Evolutionary conservation across 805 yeast species (phyloP), one percentile per base, ranked within the genome.

Genomic region (Barnettozyma siamensis): DNA sequence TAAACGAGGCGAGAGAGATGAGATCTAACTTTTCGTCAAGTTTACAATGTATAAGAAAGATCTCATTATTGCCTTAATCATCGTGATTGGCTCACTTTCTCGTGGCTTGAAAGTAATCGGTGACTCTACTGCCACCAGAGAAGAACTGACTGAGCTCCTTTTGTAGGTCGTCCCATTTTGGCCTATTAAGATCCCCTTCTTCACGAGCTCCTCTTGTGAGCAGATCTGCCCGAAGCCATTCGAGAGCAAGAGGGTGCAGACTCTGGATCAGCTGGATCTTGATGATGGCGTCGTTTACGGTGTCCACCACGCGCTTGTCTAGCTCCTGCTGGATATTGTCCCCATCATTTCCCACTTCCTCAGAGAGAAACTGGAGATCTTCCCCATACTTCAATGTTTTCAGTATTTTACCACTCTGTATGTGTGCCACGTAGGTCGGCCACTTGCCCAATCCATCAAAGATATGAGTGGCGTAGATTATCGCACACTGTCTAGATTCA

Each of bases 401-500:
- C 9, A 69, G 49, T 8, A 77, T 70, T 19, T 62, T 58, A 2
- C 98, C 97, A 40, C 76, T 73, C 51, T 75, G 78, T 48, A 93
- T 66, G 61, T 93, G 99, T 12, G 81, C 70, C 8, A 93, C 68
- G 40, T 83, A 70, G 30, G 94, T 84, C 23, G 97, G 95, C 96
- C 98, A 93, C 35, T 72, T 70, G 12, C 87, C 88, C 43, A 93
- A 72, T 0, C 99, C 99, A 55, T 93, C 99, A 61, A 93, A 93
- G 36, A 93, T 93, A 57, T 93, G 99, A 0, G 99, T 93, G 3
- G 98, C 93, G 58, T 93, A 93, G 4, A 91, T 79, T 29, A 93
- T 86, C 36, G 88, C 78, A 46, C 94, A 80, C 16, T 72, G 63
- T 44, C 98, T 70, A 0, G 65, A 57, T 37, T 66, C 67, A 5